Conservation (phyloP, 768 basidiomycete genomes). For the Leucocoprinus birnbaumii region DNA sequence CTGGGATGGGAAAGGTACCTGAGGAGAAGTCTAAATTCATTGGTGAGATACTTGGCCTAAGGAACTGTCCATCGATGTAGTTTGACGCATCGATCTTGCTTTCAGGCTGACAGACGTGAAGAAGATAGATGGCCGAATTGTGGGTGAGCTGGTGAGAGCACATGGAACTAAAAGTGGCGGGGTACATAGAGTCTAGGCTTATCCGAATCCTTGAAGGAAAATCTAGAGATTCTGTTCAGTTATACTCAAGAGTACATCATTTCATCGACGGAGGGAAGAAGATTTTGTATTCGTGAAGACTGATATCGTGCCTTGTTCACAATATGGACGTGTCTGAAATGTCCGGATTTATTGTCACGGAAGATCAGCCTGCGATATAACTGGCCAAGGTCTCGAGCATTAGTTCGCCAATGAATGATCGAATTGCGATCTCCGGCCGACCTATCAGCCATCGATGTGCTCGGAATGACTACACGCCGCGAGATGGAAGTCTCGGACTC, state of each 20-base stretch:
- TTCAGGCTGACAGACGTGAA: conserved; percentile 16
- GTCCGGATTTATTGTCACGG: conserved; percentile 3
- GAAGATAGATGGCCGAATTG: conserved; percentile 4
- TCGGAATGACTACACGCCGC: not conserved
- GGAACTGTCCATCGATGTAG: conserved; percentile 31
- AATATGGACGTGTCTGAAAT: not conserved
- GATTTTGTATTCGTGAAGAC: not conserved
- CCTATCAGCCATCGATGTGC: not conserved
- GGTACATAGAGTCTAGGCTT: no score
- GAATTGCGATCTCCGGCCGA: not conserved
- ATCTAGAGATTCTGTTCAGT: no score
- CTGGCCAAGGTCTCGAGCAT: not conserved
- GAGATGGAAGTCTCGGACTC: not conserved
- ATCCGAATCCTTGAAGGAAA: no score
- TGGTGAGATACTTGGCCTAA: conserved; percentile 32
- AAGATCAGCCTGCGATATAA: conserved; percentile 3
- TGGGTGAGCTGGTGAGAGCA: not conserved
- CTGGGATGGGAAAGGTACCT: conserved; percentile 15
- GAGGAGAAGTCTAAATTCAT: conserved; percentile 6
- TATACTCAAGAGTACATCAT: not conserved
- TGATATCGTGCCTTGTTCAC: conserved; percentile 10
- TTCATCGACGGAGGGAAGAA: not conserved
- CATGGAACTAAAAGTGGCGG: no score
- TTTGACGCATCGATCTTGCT: conserved; percentile 8
- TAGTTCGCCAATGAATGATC: not conserved